Conservation (phyloP, 768 basidiomycete species). For the Amyloporia xantha region DNA sequence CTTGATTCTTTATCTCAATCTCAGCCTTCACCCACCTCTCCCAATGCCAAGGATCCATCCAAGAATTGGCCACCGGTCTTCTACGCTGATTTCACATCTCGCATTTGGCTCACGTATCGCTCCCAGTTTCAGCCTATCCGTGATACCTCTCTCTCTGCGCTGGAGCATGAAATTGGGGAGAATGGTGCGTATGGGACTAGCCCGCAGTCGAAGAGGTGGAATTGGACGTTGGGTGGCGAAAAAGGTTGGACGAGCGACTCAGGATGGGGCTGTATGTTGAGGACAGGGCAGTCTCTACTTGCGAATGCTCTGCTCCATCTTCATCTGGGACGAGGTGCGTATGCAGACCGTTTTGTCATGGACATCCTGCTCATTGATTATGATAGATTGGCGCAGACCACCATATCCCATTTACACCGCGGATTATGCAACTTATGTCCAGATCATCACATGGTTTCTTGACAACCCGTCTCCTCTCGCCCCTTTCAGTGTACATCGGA, state of each 20-base stretch:
- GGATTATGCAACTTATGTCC: conserved; percentile 82
- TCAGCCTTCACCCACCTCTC: conserved; percentile 25
- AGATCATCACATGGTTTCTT: conserved; percentile 91
- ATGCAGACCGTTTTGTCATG: not conserved
- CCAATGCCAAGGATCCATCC: conserved; percentile 33
- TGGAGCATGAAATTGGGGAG: conserved; percentile 30
- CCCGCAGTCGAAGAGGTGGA: conserved; percentile 49
- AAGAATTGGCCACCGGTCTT: conserved; percentile 75
- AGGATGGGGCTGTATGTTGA: conserved; percentile 90
- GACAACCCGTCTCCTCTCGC: conserved; percentile 79
- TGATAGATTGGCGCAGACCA: conserved; percentile 82
- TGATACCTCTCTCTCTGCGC: conserved; percentile 43
- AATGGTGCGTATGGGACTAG: conserved; percentile 22
- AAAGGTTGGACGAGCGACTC: conserved; percentile 81
- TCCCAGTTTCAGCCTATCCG: conserved; percentile 79
- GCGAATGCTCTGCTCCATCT: conserved; percentile 73
- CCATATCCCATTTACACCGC: conserved; percentile 49
- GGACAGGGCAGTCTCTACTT: conserved; percentile 79
- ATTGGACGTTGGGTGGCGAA: conserved; percentile 57
- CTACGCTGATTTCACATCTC: conserved; percentile 82
- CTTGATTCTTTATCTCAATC: conserved; percentile 32
- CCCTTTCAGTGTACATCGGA: conserved; percentile 93
- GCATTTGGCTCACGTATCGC: conserved; percentile 91
- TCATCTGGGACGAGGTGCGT: conserved; percentile 69
- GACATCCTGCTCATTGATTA: not conserved